Base-by-base conservation (phyloP, 441 rosid genomes). In the Aleurites moluccanus region DNA sequence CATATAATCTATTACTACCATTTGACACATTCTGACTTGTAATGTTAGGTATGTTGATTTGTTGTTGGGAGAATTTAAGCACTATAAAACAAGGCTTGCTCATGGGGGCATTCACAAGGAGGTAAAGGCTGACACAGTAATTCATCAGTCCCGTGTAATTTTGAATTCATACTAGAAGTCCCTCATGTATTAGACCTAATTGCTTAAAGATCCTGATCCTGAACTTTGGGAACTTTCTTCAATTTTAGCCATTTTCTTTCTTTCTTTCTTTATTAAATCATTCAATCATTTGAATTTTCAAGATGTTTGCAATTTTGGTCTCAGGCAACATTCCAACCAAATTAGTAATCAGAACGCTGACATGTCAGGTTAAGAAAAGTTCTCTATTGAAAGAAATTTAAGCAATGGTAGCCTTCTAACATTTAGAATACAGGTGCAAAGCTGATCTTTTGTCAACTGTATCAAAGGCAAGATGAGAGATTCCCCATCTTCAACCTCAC, bases 41-140 rank as follows among this genome's bases (percentile, higher is more conserved):
- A 72, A 76, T 79, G 30, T 75, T 79, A 96, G 98, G 90, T 96
- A 96, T 77, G 98, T 96, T 79, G 99, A 96, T 86, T 84, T 94
- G 75, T 80, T 96, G 84, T 79, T 93, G 83, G 99, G 97, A 78
- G 99, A 96, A 80, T 93, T 96, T 78, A 96, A 89, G 86, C 93
- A 90, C 86, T 96, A 93, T 75, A 89, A 86, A 86, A 92, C 98
- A 73, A 90, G 97, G 94, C 94, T 96, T 80, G 88, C 90, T 79
- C 93, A 90, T 81, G 98, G 92, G 64, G 99, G 97, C 79, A 89
- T 96, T 83, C 73, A 83, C 77, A 88, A 88, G 79, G 97, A 92
- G 95, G 99, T 96, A 93, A 78, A 69, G 72, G 40, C 65, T 21
- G 56, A n/a, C 61, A 3, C 64, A 72, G 64, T 33, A 42, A 69